These are phyloP conservation scores for Stenogyne calaminthoides DNA, from an alignment of 305 asterid genomes.

Conservation along the genomic window DNA sequence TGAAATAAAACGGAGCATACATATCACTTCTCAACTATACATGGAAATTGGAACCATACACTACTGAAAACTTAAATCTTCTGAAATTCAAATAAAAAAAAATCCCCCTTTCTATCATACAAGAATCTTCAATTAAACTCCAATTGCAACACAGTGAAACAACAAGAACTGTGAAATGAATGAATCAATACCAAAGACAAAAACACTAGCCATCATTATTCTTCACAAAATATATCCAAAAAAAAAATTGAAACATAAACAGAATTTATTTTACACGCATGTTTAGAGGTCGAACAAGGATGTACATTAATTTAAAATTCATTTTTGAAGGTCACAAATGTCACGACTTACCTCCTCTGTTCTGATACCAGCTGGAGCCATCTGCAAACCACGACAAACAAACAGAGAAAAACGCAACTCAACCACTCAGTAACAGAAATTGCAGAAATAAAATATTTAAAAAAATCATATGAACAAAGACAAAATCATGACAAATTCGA, in stretches of 20 bases:
- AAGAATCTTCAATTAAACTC: neutral
- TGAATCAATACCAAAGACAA: neutral
- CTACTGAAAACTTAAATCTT: neutral
- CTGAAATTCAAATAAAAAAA: neutral
- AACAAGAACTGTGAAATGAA: neutral
- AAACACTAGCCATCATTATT: neutral
- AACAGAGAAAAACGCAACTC: neutral
- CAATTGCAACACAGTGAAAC: neutral
- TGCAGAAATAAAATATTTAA: neutral
- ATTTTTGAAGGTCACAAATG: neutral
- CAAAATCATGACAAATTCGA: neutral
- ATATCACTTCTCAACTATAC: neutral
- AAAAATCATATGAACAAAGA: neutral
- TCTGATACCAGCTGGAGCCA: constrained; percentile 92
- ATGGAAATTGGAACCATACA: neutral
- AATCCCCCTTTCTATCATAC: neutral
- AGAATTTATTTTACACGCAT: neutral
- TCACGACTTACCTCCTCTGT: constrained; percentile 70
- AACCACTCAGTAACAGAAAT: constrained; percentile 4
- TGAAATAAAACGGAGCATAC: neutral
- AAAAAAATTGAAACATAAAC: neutral
- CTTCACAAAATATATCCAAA: neutral
- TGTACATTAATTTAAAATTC: no score
- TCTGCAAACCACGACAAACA: constrained; percentile 41
- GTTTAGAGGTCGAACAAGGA: no score